These are phyloP conservation scores for Penstemon eatonii DNA, from an alignment of 257 asterid species.

Conservation along the genomic window DNA sequence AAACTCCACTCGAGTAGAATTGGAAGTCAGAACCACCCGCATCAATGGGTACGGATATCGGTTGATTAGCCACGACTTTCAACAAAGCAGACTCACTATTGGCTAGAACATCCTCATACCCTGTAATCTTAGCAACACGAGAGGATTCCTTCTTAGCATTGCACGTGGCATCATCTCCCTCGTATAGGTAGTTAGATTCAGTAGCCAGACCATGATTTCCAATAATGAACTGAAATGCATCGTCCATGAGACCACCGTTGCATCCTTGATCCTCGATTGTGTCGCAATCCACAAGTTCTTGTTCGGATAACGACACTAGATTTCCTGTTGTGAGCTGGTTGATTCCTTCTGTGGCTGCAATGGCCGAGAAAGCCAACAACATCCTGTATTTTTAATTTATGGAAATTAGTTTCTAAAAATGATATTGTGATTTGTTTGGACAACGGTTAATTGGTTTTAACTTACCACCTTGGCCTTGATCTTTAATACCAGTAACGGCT, in stretches of 20 bases:
- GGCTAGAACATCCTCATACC: no score
- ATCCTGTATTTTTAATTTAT: no score
- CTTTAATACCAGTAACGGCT: no score
- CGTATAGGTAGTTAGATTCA: constrained; percentile 36
- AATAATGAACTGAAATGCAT: constrained; percentile 31
- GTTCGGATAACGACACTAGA: constrained; percentile 31
- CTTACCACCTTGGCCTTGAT: no score
- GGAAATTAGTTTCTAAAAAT: no score
- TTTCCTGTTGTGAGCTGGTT: no score
- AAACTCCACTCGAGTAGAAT: constrained; percentile 39
- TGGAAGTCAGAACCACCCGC: constrained; percentile 35
- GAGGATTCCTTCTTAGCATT: not conserved
- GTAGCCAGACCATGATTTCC: constrained; percentile 32
- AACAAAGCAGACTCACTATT: no score
- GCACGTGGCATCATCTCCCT: constrained; percentile 31
- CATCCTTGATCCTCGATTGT: constrained; percentile 31
- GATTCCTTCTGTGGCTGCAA: constrained; percentile 26
- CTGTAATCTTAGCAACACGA: no score
- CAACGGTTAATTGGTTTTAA: no score
- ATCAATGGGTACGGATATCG: constrained; percentile 39
- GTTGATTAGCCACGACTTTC: not conserved
- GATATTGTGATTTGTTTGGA: no score
- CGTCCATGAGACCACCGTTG: not conserved
- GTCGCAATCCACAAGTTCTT: constrained; percentile 35
- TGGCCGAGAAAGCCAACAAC: constrained; percentile 33